These are phyloP conservation scores for Pseudozyma sp. DNA, from an alignment of 1,284 basidiomycete species.

Conservation along the genomic window DNA sequence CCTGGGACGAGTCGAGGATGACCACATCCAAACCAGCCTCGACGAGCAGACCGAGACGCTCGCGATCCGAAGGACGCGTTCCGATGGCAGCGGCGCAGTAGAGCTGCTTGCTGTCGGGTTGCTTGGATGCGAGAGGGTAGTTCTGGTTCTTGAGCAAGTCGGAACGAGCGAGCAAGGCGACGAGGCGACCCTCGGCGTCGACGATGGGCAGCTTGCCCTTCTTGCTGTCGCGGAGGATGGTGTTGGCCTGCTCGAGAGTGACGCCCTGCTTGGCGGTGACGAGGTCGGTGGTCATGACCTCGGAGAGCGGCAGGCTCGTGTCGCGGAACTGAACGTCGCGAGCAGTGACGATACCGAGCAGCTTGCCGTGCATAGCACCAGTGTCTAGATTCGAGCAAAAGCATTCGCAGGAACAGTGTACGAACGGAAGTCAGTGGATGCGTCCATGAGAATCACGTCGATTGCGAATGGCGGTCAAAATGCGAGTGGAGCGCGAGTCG, in stretches of 20 bases:
- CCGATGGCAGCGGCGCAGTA: constrained; percentile 97
- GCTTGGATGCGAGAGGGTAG: constrained; percentile 93
- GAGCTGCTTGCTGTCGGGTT: constrained; percentile 91
- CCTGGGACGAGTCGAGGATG: constrained; percentile 94
- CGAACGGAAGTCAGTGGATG: background rate
- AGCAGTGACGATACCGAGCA: constrained; percentile 95
- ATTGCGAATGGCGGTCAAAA: too few relatives aligned
- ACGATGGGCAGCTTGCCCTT: constrained; percentile 87
- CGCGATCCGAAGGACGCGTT: constrained; percentile 87
- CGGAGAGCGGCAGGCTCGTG: constrained; percentile 76
- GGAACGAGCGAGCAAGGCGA: constrained; percentile 75
- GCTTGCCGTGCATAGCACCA: constrained; percentile 85
- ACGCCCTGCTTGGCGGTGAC: constrained; percentile 65
- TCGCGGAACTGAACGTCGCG: constrained; percentile 95
- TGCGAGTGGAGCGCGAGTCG: background rate
- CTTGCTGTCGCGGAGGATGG: constrained; percentile 93
- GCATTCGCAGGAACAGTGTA: background rate
- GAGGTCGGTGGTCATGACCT: constrained; percentile 82
- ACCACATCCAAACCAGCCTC: constrained; percentile 97
- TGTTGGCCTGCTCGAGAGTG: constrained; percentile 90
- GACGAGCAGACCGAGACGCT: constrained; percentile 85
- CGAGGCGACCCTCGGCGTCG: constrained; percentile 59
- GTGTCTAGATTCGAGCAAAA: constrained; percentile 75
- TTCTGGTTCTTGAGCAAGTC: constrained; percentile 98
- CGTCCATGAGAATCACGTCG: background rate